A percentile compares a stretch with the other conserved stretches of the same genome.
Conservation (phyloP, 768 basidiomycete genomes). For the Psilocybe azurescens region DNA sequence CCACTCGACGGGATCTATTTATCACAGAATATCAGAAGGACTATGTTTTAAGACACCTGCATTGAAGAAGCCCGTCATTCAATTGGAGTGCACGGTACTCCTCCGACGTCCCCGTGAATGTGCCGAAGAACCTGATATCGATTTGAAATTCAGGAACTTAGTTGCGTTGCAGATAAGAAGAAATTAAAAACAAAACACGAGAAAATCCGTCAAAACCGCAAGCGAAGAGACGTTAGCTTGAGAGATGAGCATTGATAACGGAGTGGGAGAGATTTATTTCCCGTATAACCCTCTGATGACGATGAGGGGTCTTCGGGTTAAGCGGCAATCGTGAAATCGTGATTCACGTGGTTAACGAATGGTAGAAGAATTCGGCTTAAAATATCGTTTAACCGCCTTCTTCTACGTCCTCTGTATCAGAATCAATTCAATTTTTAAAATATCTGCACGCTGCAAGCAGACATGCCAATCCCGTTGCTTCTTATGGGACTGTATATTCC, state of each 20-base stretch:
- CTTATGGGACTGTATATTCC: too few relatives aligned
- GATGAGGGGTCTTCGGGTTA: background rate
- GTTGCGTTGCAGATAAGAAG: background rate
- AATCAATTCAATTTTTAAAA: too few relatives aligned
- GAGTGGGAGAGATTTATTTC: too few relatives aligned
- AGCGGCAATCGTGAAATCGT: background rate
- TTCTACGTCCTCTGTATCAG: too few relatives aligned
- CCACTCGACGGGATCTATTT: background rate
- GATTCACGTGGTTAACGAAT: background rate
- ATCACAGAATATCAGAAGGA: background rate
- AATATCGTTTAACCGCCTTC: background rate
- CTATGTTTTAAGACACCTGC: background rate
- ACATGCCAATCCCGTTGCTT: too few relatives aligned
- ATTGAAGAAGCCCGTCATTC: background rate
- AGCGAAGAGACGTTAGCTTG: background rate
- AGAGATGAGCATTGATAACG: background rate
- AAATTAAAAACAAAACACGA: background rate
- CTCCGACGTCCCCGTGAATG: too few relatives aligned
- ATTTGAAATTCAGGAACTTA: too few relatives aligned
- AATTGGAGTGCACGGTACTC: background rate
- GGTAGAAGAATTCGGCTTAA: background rate
- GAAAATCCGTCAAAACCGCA: background rate
- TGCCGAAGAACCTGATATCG: too few relatives aligned
- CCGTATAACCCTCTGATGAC: too few relatives aligned
- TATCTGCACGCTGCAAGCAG: too few relatives aligned